These are phyloP conservation scores for Malassezia restricta DNA, from an alignment of 1,284 basidiomycete species.

Conservation along the genomic window DNA sequence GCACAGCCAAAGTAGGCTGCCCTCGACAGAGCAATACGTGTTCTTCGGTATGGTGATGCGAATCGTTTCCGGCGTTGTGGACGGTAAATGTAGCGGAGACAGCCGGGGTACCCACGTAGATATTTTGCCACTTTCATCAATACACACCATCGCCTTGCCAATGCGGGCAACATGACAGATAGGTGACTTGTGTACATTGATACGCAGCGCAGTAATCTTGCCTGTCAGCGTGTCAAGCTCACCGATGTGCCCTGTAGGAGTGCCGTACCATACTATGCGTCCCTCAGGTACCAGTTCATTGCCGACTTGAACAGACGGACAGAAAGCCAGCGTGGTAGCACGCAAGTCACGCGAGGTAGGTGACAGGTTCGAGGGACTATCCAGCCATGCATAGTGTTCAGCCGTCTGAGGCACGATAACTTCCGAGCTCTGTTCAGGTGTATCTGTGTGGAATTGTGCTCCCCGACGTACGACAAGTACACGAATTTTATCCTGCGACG, in stretches of 20 bases:
- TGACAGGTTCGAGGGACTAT: background rate
- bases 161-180: constrained; percentile 29
- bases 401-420: constrained; percentile 1
- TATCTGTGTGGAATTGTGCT: background rate
- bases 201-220: constrained; percentile 18
- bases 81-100: constrained; percentile 21
- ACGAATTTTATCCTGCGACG: constrained; percentile 7
- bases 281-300: constrained; percentile 15
- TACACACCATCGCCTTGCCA: constrained; percentile 28
- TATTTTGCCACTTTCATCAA: constrained; percentile 44
- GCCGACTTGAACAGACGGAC: constrained; percentile 3
- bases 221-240: constrained; percentile 33
- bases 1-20: constrained; percentile 39
- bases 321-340: constrained; percentile 1
- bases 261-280: constrained; percentile 39
- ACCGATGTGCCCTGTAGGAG: constrained; percentile 30
- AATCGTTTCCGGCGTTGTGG: constrained; percentile 29
- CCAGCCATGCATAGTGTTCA: constrained; percentile 9
- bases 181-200: constrained; percentile 27
- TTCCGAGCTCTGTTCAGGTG: background rate
- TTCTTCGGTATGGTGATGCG: constrained; percentile 36
- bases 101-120: constrained; percentile 28
- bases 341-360: constrained; percentile 12
- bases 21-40: constrained; percentile 23
- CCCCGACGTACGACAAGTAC: background rate